These are phyloP conservation scores for Xylaria acuta DNA, from an alignment of 495 filamentous ascomycete species.

Conservation along the genomic window DNA sequence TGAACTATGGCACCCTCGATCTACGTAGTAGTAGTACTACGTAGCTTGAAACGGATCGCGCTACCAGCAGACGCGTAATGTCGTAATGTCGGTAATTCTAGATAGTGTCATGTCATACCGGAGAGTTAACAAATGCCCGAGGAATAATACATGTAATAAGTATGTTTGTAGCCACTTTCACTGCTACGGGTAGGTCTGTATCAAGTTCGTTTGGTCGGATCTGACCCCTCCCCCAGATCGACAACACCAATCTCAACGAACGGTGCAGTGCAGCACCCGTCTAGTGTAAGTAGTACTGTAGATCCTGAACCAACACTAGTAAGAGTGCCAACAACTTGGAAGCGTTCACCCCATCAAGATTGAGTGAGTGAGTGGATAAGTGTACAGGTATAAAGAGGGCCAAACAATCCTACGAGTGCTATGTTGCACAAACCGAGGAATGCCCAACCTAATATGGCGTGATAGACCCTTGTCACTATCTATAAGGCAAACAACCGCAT, in stretches of 20 bases:
- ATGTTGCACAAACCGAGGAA: conserved; percentile 5
- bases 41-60: background rate
- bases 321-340: background rate
- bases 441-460: background rate
- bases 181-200: background rate
- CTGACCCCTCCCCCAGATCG: conserved; percentile 1
- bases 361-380: background rate
- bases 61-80: background rate
- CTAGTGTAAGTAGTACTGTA: background rate
- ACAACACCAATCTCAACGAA: background rate
- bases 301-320: background rate
- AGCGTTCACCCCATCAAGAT: background rate
- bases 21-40: no score
- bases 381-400: background rate
- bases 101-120: background rate
- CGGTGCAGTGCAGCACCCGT: background rate
- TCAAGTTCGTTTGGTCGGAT: conserved; percentile 5
- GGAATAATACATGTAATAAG: background rate
- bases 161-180: background rate
- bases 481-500: conserved; percentile 1
- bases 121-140: conserved; percentile 8
- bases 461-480: background rate
- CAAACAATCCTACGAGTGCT: background rate
- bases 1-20: background rate
- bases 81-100: background rate